Conservation (phyloP, 495 filamentous ascomycete species). For the Copromyces sp. region DNA sequence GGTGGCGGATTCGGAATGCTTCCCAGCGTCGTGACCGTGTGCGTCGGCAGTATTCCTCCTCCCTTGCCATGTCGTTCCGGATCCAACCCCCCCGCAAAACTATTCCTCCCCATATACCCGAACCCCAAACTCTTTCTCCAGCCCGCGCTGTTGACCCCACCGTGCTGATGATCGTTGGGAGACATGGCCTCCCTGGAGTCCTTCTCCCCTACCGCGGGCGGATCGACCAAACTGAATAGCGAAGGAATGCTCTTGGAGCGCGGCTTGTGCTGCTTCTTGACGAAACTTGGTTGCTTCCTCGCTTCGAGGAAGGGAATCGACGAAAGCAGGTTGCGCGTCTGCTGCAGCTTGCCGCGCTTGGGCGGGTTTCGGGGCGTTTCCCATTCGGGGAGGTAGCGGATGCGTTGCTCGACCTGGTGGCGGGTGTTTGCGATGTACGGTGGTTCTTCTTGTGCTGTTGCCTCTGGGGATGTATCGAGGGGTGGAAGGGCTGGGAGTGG, state of each 20-base stretch:
- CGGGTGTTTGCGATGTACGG: not conserved
- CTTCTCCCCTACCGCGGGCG: not conserved
- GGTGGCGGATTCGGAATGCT: not conserved
- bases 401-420: not conserved
- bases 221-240: not conserved
- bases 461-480: not conserved
- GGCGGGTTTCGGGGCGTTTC: conserved; percentile 27
- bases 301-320: conserved; percentile 1
- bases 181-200: not conserved
- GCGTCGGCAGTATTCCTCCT: not conserved
- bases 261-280: not conserved
- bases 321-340: not conserved
- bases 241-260: not conserved
- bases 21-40: not conserved
- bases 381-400: conserved; percentile 28
- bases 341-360: conserved; percentile 14
- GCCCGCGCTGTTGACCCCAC: not conserved
- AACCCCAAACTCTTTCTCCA: not conserved
- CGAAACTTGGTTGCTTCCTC: not conserved
- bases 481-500: not conserved
- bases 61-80: not conserved
- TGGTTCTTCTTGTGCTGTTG: not conserved
- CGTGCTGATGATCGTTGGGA: not conserved
- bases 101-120: not conserved
- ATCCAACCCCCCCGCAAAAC: not conserved